These are phyloP conservation scores for Exophiala dermatitidis DNA, from an alignment of 2,329 filamentous ascomycete genomes.

Conservation along the genomic window DNA sequence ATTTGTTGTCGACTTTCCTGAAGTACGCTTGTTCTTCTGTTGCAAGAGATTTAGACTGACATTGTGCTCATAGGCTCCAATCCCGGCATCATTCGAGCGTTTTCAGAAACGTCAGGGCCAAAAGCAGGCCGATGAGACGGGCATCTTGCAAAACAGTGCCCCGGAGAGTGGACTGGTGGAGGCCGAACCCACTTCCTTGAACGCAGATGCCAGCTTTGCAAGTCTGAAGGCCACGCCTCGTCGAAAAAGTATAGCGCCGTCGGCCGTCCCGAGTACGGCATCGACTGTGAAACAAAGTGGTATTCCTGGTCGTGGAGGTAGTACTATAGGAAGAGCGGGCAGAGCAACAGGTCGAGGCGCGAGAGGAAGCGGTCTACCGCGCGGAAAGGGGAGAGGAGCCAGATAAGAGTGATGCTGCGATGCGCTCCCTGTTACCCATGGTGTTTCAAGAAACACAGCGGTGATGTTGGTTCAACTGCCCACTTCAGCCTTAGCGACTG, in stretches of 20 bases:
- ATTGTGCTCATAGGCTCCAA: constrained; percentile 55
- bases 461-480: not conserved
- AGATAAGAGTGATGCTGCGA: constrained; percentile 28
- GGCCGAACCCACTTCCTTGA: constrained; percentile 21
- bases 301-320: constrained; percentile 10
- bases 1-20: constrained; percentile 95
- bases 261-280: constrained; percentile 14
- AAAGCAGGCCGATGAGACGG: constrained; percentile 4
- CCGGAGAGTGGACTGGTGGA: constrained; percentile 5
- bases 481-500: not conserved
- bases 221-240: constrained; percentile 26
- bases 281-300: constrained; percentile 12
- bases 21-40: constrained; percentile 49
- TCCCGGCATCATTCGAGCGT: constrained; percentile 72
- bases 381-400: constrained; percentile 35
- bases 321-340: constrained; percentile 26
- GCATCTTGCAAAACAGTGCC: constrained; percentile 3
- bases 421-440: not conserved
- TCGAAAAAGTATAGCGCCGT: constrained; percentile 18
- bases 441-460: not conserved
- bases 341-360: constrained; percentile 28
- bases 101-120: constrained; percentile 48
- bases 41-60: constrained; percentile 3
- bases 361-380: constrained; percentile 23
- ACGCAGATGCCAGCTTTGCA: constrained; percentile 22